These are phyloP conservation scores for Gossypium anomalum DNA, from an alignment of 345 rosid species.

Conservation along the genomic window DNA sequence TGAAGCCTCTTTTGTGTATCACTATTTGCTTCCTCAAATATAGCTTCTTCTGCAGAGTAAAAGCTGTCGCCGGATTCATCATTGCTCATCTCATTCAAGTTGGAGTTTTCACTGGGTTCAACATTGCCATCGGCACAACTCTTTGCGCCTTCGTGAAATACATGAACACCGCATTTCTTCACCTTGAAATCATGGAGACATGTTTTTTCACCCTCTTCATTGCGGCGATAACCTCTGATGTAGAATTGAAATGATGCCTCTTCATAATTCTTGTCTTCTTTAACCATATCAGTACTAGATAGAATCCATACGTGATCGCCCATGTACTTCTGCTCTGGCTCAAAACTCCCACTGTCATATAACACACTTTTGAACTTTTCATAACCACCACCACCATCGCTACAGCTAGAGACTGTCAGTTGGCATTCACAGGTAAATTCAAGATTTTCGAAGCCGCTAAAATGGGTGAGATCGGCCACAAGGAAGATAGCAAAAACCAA, in stretches of 20 bases:
- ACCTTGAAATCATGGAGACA: no score
- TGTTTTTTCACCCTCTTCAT: no score
- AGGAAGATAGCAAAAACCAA: not conserved
- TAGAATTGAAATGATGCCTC: not conserved
- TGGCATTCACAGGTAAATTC: not conserved
- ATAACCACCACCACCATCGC: no score
- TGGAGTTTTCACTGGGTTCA: no score
- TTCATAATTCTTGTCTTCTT: not conserved
- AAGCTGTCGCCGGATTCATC: not conserved
- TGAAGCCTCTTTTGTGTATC: not conserved
- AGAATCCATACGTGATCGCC: not conserved
- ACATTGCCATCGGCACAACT: not conserved
- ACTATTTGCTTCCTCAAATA: not conserved
- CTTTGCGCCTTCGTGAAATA: not conserved
- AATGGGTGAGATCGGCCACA: not conserved
- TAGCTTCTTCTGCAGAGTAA: not conserved
- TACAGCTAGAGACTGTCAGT: not conserved
- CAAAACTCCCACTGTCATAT: no score
- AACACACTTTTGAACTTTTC: no score
- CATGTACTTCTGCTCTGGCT: no score
- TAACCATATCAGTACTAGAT: not conserved
- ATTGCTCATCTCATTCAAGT: no score
- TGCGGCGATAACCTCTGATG: not conserved
- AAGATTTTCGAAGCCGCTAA: fast-evolving
- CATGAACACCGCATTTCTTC: not conserved